These are phyloP conservation scores for Scytalidium sp. DNA, from an alignment of 2,329 filamentous ascomycete genomes.

Conservation along the genomic window DNA sequence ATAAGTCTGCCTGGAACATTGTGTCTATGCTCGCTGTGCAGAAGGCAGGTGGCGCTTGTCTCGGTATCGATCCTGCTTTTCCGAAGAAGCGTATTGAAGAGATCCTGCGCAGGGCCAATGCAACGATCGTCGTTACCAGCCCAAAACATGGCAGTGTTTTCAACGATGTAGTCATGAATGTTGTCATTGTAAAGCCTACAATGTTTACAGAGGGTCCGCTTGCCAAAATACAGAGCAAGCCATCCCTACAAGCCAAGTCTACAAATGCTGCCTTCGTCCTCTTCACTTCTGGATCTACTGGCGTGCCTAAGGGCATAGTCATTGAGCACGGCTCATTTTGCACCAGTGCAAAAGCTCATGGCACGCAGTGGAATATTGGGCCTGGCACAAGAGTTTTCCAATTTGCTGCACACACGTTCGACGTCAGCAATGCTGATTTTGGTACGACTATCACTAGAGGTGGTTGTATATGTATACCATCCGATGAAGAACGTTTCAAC, in stretches of 20 bases:
- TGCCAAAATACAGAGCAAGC: conserved; percentile 57
- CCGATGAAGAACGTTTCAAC: conserved; percentile 16
- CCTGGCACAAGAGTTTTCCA: conserved; percentile 7
- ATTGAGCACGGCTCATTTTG: conserved; percentile 12
- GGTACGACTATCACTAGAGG: conserved; percentile 15
- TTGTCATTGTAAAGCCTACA: too few species aligned
- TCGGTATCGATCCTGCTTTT: conserved; percentile 25
- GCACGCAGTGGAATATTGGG: conserved; percentile 2
- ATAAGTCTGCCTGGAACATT: conserved; percentile 23
- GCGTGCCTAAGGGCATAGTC: conserved; percentile 37
- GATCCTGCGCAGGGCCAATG: too few species aligned
- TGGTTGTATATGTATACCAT: conserved; percentile 18
- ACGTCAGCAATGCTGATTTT: conserved; percentile 16
- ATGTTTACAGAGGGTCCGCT: too few species aligned
- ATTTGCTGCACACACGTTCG: conserved; percentile 18
- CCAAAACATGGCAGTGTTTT: too few species aligned
- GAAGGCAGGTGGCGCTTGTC: conserved; percentile 20
- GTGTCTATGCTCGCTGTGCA: conserved; percentile 22
- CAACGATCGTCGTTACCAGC: too few species aligned
- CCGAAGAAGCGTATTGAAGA: too few species aligned
- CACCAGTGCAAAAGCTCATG: conserved; percentile 7
- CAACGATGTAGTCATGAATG: too few species aligned
- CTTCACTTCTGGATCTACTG: conserved; percentile 46
- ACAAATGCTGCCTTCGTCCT: conserved; percentile 1
- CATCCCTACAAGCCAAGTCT: conserved; percentile 32